A percentile compares a stretch with the other conserved stretches of the same genome.
These are phyloP conservation scores for Parsonsia alboflavescens DNA, from an alignment of 257 asterid species.

Conservation along the genomic window DNA sequence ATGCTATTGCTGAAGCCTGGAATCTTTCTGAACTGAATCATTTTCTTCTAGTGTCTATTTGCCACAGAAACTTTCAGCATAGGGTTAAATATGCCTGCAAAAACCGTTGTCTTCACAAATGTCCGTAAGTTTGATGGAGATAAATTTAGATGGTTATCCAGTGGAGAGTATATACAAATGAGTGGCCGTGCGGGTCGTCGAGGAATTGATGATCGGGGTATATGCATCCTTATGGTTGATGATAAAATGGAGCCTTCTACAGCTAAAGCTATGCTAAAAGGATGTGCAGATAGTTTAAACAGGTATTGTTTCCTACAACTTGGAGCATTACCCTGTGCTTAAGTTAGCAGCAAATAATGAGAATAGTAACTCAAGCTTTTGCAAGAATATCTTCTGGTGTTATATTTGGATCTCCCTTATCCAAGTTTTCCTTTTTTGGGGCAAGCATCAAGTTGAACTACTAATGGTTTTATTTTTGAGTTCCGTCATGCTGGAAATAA, in stretches of 20 bases:
- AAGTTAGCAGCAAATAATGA: background rate
- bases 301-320: slow-evolving; percentile 46
- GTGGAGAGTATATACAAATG: slow-evolving; percentile 99
- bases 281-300: slow-evolving; percentile 91
- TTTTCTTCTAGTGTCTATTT: slow-evolving; percentile 71
- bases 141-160: slow-evolving; percentile 91
- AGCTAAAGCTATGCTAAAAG: slow-evolving; percentile 84
- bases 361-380: background rate
- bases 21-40: slow-evolving; percentile 17
- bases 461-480: background rate
- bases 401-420: background rate
- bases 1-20: background rate
- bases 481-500: no score
- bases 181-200: slow-evolving; percentile 99
- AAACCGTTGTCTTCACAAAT: slow-evolving; percentile 95
- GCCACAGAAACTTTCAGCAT: slow-evolving; percentile 99
- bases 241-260: slow-evolving; percentile 95
- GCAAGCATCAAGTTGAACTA: background rate
- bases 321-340: background rate
- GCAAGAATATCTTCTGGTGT: background rate
- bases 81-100: slow-evolving; percentile 99
- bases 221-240: slow-evolving; percentile 99
- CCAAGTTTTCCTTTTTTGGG: background rate
- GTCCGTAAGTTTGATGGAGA: slow-evolving; percentile 97
- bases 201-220: slow-evolving; percentile 97